These are phyloP conservation scores for Xylaria sp. DNA, from an alignment of 2,329 filamentous ascomycete genomes.

Conservation along the genomic window DNA sequence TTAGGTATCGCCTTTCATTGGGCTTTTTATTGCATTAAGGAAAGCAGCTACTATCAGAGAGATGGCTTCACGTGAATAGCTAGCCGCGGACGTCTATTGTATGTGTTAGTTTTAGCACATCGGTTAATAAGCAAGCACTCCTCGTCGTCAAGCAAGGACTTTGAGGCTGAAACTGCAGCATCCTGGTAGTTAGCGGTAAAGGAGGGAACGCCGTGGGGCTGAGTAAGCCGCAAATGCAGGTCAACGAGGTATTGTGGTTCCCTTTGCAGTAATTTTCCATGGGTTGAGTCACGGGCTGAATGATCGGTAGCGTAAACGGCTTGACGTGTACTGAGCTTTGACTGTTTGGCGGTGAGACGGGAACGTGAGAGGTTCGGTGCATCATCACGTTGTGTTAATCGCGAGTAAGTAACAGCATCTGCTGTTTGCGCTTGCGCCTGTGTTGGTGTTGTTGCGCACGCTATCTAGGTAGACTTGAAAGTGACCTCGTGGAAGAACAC, in stretches of 20 bases:
- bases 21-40: too few relatives aligned
- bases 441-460: neutral
- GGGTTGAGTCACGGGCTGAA: neutral
- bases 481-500: neutral
- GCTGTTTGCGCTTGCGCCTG: neutral
- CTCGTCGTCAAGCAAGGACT: slow-evolving; percentile 3
- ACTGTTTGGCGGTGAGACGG: neutral
- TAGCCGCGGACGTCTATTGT: neutral
- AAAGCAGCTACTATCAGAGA: too few relatives aligned
- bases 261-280: neutral
- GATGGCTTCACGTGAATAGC: neutral
- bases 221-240: slow-evolving; percentile 3
- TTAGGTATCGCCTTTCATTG: too few relatives aligned
- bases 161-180: slow-evolving; percentile 4
- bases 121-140: neutral
- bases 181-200: neutral
- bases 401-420: neutral
- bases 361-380: neutral
- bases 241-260: neutral
- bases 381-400: neutral
- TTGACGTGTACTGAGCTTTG: neutral
- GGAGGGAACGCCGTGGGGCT: neutral
- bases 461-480: too few relatives aligned
- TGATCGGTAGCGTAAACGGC: neutral
- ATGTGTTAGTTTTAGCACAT: neutral